Base-by-base conservation (phyloP, 495 filamentous ascomycete genomes). In the Halenospora varia region DNA sequence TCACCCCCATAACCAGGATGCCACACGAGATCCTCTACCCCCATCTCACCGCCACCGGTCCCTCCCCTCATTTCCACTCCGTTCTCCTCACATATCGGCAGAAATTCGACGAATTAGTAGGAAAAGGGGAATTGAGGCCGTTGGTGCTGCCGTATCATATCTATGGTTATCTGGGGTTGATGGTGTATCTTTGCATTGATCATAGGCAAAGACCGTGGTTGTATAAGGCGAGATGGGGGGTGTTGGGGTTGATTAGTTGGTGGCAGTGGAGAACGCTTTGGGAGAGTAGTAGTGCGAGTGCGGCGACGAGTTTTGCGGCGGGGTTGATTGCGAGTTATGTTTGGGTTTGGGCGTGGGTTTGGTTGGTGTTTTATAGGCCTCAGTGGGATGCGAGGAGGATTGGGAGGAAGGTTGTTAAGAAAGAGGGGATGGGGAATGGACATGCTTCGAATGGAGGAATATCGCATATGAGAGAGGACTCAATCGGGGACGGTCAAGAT, bases 381-480 rank as follows among this genome's bases (percentile, higher is more conserved):
- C 86, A 93, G 67, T 74, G 67, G 53, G 84, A 87, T 20, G 87
- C 86, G 25, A 81, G 75, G 63, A 78, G 90, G 53, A 83, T 96
- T 17, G 77, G 85, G 65, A 71, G 74, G n/a, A n/a, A n/a, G n/a
- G n/a, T n/a, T n/a, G n/a, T n/a, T n/a, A 50, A 68, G 73, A 29
- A 61, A 39, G 23, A 61, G 59, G 66, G 60, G 49, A 46, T 73
- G 69, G 48, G 62, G 18, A 48, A 60, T 9, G 23, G 40, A 54
- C 17, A 25, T 20, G 44, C 24, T 29, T 46, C 25, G 67, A 24
- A 56, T 72, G 57, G 59, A 61, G 24, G 29, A 25, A 57, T 35
- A 23, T 15, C 11, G 6, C 6, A 9, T 10, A 8, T 8, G 44
- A 8, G 18, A 20, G 26, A 26, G 9, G 48, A n/a, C n/a, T n/a